phyloP scores from a whole-genome alignment of 2,329 filamentous ascomycete species.

The Verticillium dahliae region DNA sequence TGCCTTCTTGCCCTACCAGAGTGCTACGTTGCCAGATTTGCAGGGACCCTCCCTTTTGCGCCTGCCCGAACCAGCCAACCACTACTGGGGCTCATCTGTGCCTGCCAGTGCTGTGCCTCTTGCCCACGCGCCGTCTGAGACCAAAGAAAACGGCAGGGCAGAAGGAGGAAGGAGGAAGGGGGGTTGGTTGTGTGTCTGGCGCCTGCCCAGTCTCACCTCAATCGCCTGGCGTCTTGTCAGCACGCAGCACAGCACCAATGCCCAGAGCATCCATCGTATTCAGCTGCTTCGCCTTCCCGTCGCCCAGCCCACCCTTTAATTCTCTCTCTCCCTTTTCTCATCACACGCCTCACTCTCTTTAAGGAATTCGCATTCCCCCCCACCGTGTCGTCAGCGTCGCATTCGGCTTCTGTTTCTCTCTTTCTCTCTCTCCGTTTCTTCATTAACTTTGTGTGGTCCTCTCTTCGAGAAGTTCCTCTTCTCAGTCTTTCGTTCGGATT shows the following conservation, averaged over 20 bases:
- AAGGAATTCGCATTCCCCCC: neutral
- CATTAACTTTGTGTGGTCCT: too few relatives aligned
- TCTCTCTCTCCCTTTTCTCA: slow-evolving; percentile 15
- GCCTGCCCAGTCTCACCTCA: neutral
- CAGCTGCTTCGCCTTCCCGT: slow-evolving; percentile 13
- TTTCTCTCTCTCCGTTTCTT: neutral
- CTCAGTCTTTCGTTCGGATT: neutral
- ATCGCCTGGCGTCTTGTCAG: neutral
- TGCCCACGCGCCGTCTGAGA: neutral
- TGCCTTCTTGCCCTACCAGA: neutral
- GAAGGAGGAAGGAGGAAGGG: too few relatives aligned
- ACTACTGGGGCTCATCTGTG: neutral
- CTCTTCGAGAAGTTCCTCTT: neutral
- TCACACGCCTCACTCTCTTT: neutral
- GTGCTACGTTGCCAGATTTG: neutral
- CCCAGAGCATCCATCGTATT: neutral
- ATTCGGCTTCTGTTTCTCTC: neutral
- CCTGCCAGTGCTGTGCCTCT: neutral
- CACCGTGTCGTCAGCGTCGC: neutral
- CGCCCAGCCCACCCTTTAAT: slow-evolving; percentile 15
- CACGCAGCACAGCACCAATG: neutral
- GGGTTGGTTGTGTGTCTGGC: neutral
- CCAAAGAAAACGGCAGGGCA: neutral
- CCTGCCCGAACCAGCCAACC: neutral
- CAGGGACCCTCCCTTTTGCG: neutral